Evolutionary conservation across 1,284 basidiomycete species (phyloP).

Genomic region (Peniophora sp.): DNA sequence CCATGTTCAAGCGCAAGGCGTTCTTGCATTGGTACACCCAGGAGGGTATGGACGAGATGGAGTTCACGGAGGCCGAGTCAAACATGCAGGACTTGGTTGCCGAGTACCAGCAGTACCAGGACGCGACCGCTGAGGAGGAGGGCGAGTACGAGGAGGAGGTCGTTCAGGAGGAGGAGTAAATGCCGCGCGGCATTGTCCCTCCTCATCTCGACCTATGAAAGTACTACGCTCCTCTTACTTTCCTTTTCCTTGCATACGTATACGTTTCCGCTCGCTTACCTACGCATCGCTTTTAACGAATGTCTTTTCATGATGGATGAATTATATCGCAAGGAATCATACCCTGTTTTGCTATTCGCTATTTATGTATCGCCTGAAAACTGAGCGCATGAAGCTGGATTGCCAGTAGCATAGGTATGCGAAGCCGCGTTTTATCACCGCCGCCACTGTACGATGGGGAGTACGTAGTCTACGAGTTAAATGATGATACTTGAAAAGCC

Average conservation of each 20-base stretch:
- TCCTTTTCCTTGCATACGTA: not conserved
- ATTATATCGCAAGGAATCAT: not conserved
- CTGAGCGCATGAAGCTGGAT: no score
- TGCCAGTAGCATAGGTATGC: no score
- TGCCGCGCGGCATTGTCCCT: conserved; percentile 9
- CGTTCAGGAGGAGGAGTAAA: conserved; percentile 39
- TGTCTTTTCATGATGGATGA: conserved; percentile 2
- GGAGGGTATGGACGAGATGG: conserved; percentile 99
- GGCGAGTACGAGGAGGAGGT: conserved; percentile 76
- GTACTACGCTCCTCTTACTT: not conserved
- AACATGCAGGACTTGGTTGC: conserved; percentile 95
- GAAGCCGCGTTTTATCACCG: no score
- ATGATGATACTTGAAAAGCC: no score
- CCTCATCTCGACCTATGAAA: conserved; percentile 4
- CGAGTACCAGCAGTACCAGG: conserved; percentile 96
- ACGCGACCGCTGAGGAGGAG: conserved; percentile 81
- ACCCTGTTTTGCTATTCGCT: no score
- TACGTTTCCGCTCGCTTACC: not conserved
- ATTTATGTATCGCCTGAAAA: no score
- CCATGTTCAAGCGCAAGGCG: conserved; percentile 98
- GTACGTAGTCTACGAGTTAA: no score
- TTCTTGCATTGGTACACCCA: conserved; percentile 99
- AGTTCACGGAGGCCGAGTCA: conserved; percentile 94
- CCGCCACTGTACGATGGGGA: no score
- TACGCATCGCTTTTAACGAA: not conserved